Base-by-base conservation (phyloP, 371 early-diverging fungal species). In the Zychaea mexicana region DNA sequence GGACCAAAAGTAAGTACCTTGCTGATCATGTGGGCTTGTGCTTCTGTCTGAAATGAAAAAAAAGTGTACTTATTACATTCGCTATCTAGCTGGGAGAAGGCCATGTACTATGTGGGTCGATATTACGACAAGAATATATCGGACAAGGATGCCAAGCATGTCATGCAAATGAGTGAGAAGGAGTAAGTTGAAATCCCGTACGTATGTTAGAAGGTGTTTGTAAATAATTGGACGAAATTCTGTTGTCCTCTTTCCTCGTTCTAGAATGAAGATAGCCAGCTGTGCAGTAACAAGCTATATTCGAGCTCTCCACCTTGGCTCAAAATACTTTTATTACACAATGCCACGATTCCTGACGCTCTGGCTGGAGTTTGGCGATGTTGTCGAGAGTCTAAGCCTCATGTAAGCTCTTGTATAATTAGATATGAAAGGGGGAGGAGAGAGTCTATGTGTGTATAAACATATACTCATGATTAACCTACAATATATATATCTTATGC, bases 331-430 rank as follows among this genome's bases (percentile, higher is more conserved):
- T 39, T 93, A 91, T 68, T 88, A 92, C 52, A 88, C 93, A 2
- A 76, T 97, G 76, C 96, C 98, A 0, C 76, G 89, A 2, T 65
- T 96, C 3, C 71, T 97, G 55, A 95, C 96, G 0, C 66, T 90
- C 1, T 97, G 95, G 94, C 73, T 96, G n/a, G 90, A 92, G 24
- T 67, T 88, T 64, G 89, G 83, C 4, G 79, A 76, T 15, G 67
- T 59, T 17, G 54, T 68, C 4, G 52, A 60, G 12, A n/a, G 6
- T 28, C 55, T 28, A 26, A 31, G n/a, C 19, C 10, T 12, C 19
- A 61, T 32, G 69, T 57, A 52, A 61, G 60, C 22, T n/a, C n/a
- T n/a, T n/a, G n/a, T n/a, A n/a, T n/a, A n/a, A n/a, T n/a, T n/a
- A n/a, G n/a, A n/a, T n/a, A n/a, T n/a, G n/a, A n/a, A n/a, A n/a